Conservation (phyloP, 192 early-diverging fungal species). For the Diversispora eburnea region DNA sequence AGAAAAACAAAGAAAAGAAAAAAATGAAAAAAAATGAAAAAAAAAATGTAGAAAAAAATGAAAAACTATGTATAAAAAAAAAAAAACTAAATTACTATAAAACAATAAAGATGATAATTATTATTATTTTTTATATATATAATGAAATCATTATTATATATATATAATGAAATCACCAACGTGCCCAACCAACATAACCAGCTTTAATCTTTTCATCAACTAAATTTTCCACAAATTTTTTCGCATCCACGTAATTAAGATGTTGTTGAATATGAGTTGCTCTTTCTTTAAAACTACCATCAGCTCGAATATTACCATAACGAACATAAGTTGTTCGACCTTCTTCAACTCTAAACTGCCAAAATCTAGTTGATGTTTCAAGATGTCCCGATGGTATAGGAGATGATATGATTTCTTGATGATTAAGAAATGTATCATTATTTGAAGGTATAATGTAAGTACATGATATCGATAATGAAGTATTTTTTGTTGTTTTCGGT, state of each 20-base stretch:
- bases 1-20: too few species aligned
- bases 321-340: slow-evolving; percentile 3
- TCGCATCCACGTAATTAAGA: neutral
- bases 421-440: neutral
- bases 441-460: neutral
- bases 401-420: neutral
- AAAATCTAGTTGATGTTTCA: slow-evolving; percentile 2
- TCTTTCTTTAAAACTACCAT: slow-evolving; percentile 3
- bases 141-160: too few species aligned
- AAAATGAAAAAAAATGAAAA: too few species aligned
- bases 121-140: too few species aligned
- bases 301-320: slow-evolving; percentile 6
- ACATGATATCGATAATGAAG: neutral
- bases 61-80: too few species aligned
- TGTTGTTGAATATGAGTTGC: slow-evolving; percentile 12
- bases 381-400: slow-evolving; percentile 16
- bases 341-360: slow-evolving; percentile 22
- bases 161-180: neutral
- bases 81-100: too few species aligned
- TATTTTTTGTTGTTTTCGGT: too few species aligned
- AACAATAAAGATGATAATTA: too few species aligned
- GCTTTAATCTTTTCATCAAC: slow-evolving; percentile 21
- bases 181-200: slow-evolving; percentile 22
- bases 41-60: too few species aligned
- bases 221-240: slow-evolving; percentile 6